Base-by-base conservation (phyloP, 2,329 filamentous ascomycete species). In the Rachicladosporium sp. region DNA sequence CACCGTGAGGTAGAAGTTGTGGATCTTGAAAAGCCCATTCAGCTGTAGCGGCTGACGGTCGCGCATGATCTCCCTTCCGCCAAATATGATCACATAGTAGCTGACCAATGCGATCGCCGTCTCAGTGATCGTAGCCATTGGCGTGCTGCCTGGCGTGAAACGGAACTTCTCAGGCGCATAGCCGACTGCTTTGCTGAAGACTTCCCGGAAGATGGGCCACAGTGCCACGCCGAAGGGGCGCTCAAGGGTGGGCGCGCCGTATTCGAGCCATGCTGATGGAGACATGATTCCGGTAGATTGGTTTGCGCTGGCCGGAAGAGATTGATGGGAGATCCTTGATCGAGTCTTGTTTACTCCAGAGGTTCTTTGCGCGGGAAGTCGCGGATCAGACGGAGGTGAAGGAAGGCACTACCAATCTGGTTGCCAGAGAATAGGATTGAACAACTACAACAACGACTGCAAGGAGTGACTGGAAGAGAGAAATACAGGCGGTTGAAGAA, bases 21-120 rank as follows among this genome's bases (percentile, higher is more conserved):
- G 89, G 60, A 95, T 74, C 68, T 94, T 83, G 73, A 96, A 96
- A 43, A 91, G 69, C 10, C 74, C 70, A 70, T 85, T 91, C 58
- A 96, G 76, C 73, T 93, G 84, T 69, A 91, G 81, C 15, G 89
- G 73, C 59, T 80, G 73, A 47, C 85, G 77, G 57, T 82, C 80
- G 66, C 85, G 84, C 91, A 98, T 96, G 54, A 87, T 61, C 66
- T 93, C 85, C 49, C 89, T 77, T 44, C 89, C 91, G 48, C 88
- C 88, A 51, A 96, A 93, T 57, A 96, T 93, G 67, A 94, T 70
- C 51, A 82, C 67, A 65, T 96, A 96, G 79, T 96, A 98, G 60
- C 83, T 68, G 57, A 86, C 68, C 53, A 95, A 80, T 60, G 87
- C 81, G 52, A 82, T 75, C 44, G 77, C 75, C 36, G 85, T 89